Conservation (phyloP, 2,329 filamentous ascomycete genomes). For the Cryphonectria carpinicola region DNA sequence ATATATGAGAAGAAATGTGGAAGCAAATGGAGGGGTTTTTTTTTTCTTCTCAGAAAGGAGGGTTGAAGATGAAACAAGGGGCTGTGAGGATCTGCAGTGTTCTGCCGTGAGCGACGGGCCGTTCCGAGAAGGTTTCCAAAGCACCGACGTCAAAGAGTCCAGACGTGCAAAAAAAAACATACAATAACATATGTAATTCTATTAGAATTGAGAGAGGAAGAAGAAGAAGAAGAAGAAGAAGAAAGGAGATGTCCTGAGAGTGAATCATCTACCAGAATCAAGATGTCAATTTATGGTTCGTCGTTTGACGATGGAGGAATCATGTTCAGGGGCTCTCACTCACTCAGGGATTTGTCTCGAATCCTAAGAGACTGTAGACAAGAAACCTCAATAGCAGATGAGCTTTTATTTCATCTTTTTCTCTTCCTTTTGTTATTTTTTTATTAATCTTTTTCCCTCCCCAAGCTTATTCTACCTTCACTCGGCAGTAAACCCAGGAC, state of each 20-base stretch:
- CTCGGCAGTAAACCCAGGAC: slow-evolving; percentile 13
- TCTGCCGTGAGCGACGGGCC: slow-evolving; percentile 1
- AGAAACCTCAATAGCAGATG: neutral
- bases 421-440: too few relatives aligned
- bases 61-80: slow-evolving; percentile 24
- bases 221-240: neutral
- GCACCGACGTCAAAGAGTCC: neutral
- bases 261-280: neutral
- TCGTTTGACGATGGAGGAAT: neutral
- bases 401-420: too few relatives aligned
- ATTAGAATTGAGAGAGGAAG: neutral
- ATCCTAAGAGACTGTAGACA: neutral
- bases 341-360: slow-evolving; percentile 10
- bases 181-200: too few relatives aligned
- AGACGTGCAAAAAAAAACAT: neutral
- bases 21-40: neutral
- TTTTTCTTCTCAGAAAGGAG: neutral
- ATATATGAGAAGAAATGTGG: neutral
- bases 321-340: neutral
- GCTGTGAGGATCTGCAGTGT: slow-evolving; percentile 11
- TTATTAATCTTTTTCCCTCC: too few relatives aligned
- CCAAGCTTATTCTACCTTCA: neutral
- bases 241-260: neutral
- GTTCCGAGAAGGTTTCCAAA: neutral
- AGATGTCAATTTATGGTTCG: neutral